Evolutionary conservation across 352 stramenopile species (phyloP).

Genomic region (Globisporangium cystogenes): DNA sequence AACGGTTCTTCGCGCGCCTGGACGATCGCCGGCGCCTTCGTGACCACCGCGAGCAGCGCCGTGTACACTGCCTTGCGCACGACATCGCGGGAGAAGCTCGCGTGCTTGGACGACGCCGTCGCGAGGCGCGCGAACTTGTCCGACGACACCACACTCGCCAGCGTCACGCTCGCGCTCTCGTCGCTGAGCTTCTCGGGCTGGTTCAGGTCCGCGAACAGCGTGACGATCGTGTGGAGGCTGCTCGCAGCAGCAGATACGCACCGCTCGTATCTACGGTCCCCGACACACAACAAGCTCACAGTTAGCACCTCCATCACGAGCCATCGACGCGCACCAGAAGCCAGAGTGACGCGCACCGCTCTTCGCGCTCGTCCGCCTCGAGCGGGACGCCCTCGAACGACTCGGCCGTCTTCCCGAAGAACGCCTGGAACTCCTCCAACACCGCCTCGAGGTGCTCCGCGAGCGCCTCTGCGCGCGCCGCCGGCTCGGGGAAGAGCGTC

Average conservation of each 20-base stretch:
- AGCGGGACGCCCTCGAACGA: slow-evolving; percentile 57
- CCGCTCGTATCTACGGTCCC: slow-evolving; percentile 31
- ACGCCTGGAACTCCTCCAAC: slow-evolving; percentile 59
- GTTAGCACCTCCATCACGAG: not conserved
- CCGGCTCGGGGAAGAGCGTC: slow-evolving; percentile 35
- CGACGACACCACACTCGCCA: slow-evolving; percentile 46
- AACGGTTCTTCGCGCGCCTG: slow-evolving; percentile 45
- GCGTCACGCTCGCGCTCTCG: slow-evolving; percentile 23
- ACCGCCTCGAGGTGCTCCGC: slow-evolving; percentile 33
- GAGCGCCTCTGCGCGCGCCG: slow-evolving; percentile 25
- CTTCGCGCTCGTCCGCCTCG: slow-evolving; percentile 59
- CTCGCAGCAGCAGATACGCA: slow-evolving; percentile 59
- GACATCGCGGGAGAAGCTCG: slow-evolving; percentile 63
- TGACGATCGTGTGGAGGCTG: slow-evolving; percentile 51
- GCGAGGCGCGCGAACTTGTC: slow-evolving; percentile 58
- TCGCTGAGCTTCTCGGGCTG: slow-evolving; percentile 36
- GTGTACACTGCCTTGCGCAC: slow-evolving; percentile 67
- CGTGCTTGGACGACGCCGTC: slow-evolving; percentile 61
- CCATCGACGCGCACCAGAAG: no score
- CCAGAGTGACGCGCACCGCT: slow-evolving; percentile 28
- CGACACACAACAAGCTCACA: not conserved
- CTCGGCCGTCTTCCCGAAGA: slow-evolving; percentile 55
- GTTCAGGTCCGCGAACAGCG: slow-evolving; percentile 34
- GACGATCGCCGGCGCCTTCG: slow-evolving; percentile 33
- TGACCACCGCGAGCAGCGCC: slow-evolving; percentile 45